A percentile compares a stretch with the other conserved stretches of the same genome.
Evolutionary conservation across 2,329 filamentous ascomycete genomes (phyloP).

Genomic region (Neopestalotiopsis sp.): DNA sequence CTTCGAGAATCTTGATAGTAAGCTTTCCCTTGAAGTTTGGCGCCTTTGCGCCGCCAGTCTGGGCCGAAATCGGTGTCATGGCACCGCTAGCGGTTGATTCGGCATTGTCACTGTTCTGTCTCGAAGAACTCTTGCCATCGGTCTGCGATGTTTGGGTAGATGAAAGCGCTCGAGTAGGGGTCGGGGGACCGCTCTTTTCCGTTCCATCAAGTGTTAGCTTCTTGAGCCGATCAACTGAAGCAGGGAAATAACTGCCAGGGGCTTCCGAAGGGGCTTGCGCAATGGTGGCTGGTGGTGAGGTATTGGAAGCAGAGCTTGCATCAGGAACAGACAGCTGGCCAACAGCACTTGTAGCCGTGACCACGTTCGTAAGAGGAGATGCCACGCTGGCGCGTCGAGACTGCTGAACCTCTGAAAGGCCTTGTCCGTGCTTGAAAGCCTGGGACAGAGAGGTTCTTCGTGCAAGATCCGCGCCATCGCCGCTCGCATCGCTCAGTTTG

Average conservation of each 20-base stretch:
- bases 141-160: constrained; percentile 58
- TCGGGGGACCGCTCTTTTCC: constrained; percentile 90
- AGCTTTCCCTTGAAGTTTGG: constrained; percentile 84
- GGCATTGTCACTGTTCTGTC: constrained; percentile 41
- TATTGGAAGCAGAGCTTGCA: constrained; percentile 56
- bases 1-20: constrained; percentile 86
- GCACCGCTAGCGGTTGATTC: constrained; percentile 52
- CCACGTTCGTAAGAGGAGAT: constrained; percentile 67
- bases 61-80: constrained; percentile 53
- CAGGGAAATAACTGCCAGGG: constrained; percentile 45
- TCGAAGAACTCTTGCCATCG: constrained; percentile 44
- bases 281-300: constrained; percentile 56
- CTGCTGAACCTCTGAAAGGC: constrained; percentile 47
- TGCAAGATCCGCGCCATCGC: constrained; percentile 40
- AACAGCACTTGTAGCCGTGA: constrained; percentile 67
- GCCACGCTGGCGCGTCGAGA: constrained; percentile 50
- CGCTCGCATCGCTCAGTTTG: constrained; percentile 46
- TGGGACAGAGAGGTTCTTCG: constrained; percentile 8
- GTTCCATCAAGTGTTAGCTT: constrained; percentile 86
- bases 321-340: constrained; percentile 74
- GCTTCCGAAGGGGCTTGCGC: constrained; percentile 41
- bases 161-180: constrained; percentile 87
- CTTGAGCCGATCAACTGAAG: constrained; percentile 72
- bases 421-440: constrained; percentile 46
- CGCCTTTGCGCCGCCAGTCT: constrained; percentile 61